A percentile compares a stretch with the other conserved stretches of the same genome.
Evolutionary conservation across 148 eudicot genomes (phyloP).

Genomic region (Vaccinium darrowii): DNA sequence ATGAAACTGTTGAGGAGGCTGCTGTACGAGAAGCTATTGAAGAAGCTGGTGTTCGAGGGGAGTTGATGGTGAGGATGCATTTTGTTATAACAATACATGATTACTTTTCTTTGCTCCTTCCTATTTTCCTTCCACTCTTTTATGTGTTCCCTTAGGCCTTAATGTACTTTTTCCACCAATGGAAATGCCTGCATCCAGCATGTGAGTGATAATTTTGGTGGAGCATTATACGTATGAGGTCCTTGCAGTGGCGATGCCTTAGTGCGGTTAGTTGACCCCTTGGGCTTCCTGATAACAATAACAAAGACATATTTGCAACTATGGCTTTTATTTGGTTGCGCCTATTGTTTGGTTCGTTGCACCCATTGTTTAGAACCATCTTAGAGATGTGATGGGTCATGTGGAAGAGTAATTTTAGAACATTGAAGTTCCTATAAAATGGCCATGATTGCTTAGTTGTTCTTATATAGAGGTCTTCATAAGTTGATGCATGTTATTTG

Average conservation of each 20-base stretch:
- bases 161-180: not conserved
- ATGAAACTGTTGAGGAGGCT: conserved; percentile 63
- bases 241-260: no score
- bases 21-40: conserved; percentile 63
- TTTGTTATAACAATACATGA: not conserved
- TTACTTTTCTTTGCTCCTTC: not conserved
- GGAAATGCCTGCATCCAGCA: not conserved
- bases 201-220: not conserved
- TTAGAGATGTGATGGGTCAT: not conserved
- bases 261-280: not conserved
- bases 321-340: not conserved
- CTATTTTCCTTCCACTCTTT: not conserved
- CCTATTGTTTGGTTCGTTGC: not conserved
- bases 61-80: conserved; percentile 37
- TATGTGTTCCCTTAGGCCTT: not conserved
- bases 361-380: not conserved
- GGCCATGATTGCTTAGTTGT: not conserved
- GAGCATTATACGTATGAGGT: not conserved
- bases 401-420: not conserved
- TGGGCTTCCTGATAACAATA: not conserved
- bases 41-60: conserved; percentile 69
- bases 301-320: not conserved
- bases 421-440: not conserved
- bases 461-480: not conserved
- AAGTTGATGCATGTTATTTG: not conserved